Evolutionary conservation across 1,284 basidiomycete species (phyloP).

Genomic region (Cystobasidium slooffiae): DNA sequence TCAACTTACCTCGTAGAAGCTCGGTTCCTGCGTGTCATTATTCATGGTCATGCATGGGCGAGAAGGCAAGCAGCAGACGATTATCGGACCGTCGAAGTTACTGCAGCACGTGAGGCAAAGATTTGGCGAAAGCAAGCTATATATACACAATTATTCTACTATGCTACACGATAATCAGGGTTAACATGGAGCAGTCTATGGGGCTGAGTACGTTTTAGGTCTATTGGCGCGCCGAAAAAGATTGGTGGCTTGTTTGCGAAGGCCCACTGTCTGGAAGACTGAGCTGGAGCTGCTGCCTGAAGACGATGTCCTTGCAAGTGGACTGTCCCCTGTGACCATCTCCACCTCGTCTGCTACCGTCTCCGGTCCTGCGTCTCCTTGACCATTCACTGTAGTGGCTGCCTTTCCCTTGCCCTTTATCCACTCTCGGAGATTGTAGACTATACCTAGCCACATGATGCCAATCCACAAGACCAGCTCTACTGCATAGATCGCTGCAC

Average conservation of each 20-base stretch:
- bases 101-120: neutral
- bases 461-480: slow-evolving; percentile 42
- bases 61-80: neutral
- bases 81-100: neutral
- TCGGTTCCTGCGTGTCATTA: slow-evolving; percentile 16
- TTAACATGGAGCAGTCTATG: neutral
- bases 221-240: neutral
- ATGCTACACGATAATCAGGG: neutral
- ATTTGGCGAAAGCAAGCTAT: too few species aligned
- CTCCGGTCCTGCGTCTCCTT: neutral
- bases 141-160: neutral
- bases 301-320: neutral
- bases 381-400: neutral
- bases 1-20: slow-evolving; percentile 13
- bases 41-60: neutral
- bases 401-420: neutral
- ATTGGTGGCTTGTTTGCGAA: slow-evolving; percentile 18
- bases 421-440: slow-evolving; percentile 32
- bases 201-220: neutral
- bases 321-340: too few species aligned
- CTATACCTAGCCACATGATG: slow-evolving; percentile 23
- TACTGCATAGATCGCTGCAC: slow-evolving; percentile 35
- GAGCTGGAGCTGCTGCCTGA: slow-evolving; percentile 7
- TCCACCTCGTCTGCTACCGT: neutral
- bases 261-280: slow-evolving; percentile 28